A percentile compares a stretch with the other conserved stretches of the same genome.
These are phyloP conservation scores for Cucumis hystrix DNA, from an alignment of 306 rosid species.

Conservation along the genomic window DNA sequence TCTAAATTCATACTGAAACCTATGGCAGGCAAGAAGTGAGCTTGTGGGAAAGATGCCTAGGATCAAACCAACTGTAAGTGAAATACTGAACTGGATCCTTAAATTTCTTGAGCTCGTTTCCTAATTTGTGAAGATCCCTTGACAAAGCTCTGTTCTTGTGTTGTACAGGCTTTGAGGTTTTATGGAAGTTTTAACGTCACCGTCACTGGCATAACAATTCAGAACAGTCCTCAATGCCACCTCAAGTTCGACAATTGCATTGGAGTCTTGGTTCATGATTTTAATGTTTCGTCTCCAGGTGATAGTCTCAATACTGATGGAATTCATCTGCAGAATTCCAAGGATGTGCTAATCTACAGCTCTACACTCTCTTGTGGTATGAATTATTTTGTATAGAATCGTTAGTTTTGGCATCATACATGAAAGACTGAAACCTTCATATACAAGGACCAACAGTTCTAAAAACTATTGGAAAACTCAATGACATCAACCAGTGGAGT, in stretches of 20 bases:
- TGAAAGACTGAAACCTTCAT: neutral
- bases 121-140: neutral
- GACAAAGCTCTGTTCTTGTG: constrained; percentile 20
- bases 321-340: constrained; percentile 90
- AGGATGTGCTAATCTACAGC: constrained; percentile 59
- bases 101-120: neutral
- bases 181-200: constrained; percentile 80
- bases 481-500: neutral
- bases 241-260: constrained; percentile 88
- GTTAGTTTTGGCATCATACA: neutral
- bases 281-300: constrained; percentile 68
- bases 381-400: constrained; percentile 6
- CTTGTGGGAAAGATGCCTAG: constrained; percentile 59
- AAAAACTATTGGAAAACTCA: neutral
- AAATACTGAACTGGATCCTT: neutral
- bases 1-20: constrained; percentile 4
- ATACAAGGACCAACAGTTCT: neutral
- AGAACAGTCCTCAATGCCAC: constrained; percentile 85
- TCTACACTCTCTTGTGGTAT: constrained; percentile 73
- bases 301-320: constrained; percentile 92
- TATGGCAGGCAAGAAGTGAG: constrained; percentile 40
- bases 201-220: constrained; percentile 79
- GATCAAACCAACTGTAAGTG: constrained; percentile 85
- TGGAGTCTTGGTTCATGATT: constrained; percentile 71
- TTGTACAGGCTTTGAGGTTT: constrained; percentile 70